Evolutionary conservation across 176 grass and related monocot species (phyloP).

Genomic region (Oropetium thomaeum): DNA sequence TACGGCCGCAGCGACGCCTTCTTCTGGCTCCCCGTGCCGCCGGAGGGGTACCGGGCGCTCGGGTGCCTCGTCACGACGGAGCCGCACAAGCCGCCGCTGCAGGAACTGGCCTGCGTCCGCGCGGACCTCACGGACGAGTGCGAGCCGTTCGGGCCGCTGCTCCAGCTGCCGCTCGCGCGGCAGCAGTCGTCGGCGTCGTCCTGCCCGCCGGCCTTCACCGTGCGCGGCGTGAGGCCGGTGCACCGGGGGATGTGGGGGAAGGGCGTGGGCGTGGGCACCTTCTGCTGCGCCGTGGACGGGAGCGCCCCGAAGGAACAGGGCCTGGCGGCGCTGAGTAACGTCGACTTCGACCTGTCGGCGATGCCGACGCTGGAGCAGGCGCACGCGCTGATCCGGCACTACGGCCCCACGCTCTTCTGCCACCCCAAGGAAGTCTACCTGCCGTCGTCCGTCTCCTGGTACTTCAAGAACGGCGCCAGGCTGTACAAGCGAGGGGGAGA

Average conservation of each 20-base stretch:
- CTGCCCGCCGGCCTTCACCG: slow-evolving; percentile 28
- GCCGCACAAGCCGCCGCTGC: slow-evolving; percentile 43
- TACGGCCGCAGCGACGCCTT: slow-evolving; percentile 32
- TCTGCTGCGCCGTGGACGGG: slow-evolving; percentile 58
- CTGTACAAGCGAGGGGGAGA: slow-evolving; percentile 39
- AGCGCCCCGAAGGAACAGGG: slow-evolving; percentile 19
- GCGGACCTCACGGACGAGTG: slow-evolving; percentile 63
- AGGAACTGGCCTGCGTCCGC: slow-evolving; percentile 63
- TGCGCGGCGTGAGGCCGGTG: slow-evolving; percentile 58
- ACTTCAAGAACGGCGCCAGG: slow-evolving; percentile 73
- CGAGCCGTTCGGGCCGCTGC: slow-evolving; percentile 49
- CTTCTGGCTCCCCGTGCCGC: slow-evolving; percentile 73
- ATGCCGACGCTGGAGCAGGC: slow-evolving; percentile 91
- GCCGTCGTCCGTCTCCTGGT: slow-evolving; percentile 97
- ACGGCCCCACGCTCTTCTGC: slow-evolving; percentile 80
- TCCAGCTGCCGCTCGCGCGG: slow-evolving; percentile 36
- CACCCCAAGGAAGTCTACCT: slow-evolving; percentile 83
- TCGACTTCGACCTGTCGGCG: slow-evolving; percentile 55
- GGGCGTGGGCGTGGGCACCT: slow-evolving; percentile 60
- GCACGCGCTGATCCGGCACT: slow-evolving; percentile 73
- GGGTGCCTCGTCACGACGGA: slow-evolving; percentile 53
- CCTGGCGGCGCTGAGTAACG: slow-evolving; percentile 68
- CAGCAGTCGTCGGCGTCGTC: slow-evolving; percentile 9
- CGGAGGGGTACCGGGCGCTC: slow-evolving; percentile 58
- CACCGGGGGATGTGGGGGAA: slow-evolving; percentile 47